phyloP scores from a whole-genome alignment of 176 grass and related monocot species.

The Calamus simplicifolius region DNA sequence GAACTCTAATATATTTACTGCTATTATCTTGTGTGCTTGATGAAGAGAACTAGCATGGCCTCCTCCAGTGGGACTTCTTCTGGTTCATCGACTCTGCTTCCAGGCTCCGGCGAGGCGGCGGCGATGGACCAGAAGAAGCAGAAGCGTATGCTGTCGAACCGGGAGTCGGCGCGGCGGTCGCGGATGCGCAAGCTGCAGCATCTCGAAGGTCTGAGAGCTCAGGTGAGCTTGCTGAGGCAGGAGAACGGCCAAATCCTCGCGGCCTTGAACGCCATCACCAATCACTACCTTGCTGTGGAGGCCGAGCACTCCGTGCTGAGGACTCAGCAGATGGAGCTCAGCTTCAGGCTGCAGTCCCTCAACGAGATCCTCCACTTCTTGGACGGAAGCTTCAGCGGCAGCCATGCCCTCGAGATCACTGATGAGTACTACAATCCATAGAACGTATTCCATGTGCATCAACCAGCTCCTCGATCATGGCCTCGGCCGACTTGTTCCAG shows the following conservation, averaged over 20 bases:
- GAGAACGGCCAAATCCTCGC: slow-evolving; percentile 32
- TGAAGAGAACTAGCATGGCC: slow-evolving; percentile 22
- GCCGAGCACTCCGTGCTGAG: slow-evolving; percentile 54
- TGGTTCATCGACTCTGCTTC: not conserved
- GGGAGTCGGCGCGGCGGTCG: slow-evolving; percentile 65
- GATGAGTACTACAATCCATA: no score
- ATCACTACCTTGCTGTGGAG: slow-evolving; percentile 24
- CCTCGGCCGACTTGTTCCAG: no score
- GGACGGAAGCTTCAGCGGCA: no score
- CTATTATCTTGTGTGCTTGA: no score
- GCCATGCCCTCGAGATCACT: no score
- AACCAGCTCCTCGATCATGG: no score
- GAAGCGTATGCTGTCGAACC: slow-evolving; percentile 77
- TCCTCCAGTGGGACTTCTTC: slow-evolving; percentile 18
- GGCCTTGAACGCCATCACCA: slow-evolving; percentile 10
- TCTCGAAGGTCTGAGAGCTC: slow-evolving; percentile 32
- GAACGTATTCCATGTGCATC: no score
- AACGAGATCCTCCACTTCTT: slow-evolving; percentile 10
- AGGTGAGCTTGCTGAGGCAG: slow-evolving; percentile 29
- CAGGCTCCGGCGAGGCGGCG: not conserved
- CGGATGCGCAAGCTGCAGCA: slow-evolving; percentile 54
- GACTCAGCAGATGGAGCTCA: slow-evolving; percentile 36
- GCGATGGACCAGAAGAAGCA: slow-evolving; percentile 46
- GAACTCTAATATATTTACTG: no score
- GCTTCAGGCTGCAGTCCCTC: slow-evolving; percentile 28